phyloP scores from a whole-genome alignment of 805 yeast species.

The Starmerella potacharoeniae region DNA sequence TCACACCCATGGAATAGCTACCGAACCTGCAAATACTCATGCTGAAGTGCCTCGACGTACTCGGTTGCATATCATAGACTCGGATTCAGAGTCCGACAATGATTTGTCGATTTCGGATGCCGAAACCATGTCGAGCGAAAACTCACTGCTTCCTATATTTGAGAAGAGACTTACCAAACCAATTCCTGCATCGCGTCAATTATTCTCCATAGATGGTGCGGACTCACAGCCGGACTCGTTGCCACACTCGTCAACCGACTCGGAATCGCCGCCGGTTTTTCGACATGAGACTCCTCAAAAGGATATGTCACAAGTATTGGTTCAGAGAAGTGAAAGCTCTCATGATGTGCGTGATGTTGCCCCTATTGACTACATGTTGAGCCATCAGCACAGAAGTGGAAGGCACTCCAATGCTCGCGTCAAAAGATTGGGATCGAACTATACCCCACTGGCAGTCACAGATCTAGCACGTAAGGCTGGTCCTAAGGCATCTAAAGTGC shows the following conservation, averaged over 20 bases:
- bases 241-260: background rate
- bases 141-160: background rate
- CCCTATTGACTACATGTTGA: slow-evolving; percentile 10
- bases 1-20: too few species aligned
- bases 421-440: background rate
- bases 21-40: too few species aligned
- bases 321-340: too few species aligned
- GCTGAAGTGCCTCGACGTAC: background rate
- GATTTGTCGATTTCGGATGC: background rate
- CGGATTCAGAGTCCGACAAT: background rate
- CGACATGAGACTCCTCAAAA: background rate
- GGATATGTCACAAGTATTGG: too few species aligned
- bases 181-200: slow-evolving; percentile 6
- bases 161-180: background rate
- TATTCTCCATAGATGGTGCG: background rate
- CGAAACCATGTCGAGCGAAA: background rate
- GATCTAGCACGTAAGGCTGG: slow-evolving; percentile 7
- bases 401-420: background rate
- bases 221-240: slow-evolving; percentile 1
- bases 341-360: background rate
- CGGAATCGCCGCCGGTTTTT: background rate
- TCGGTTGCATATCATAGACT: background rate
- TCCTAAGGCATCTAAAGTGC: slow-evolving; percentile 1
- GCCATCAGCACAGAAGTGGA: background rate
- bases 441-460: background rate